Percentiles rank a stretch among this genome's conserved stretches.
These are phyloP conservation scores for Penicillium cinerascens DNA, from an alignment of 495 filamentous ascomycete species.

Conservation along the genomic window DNA sequence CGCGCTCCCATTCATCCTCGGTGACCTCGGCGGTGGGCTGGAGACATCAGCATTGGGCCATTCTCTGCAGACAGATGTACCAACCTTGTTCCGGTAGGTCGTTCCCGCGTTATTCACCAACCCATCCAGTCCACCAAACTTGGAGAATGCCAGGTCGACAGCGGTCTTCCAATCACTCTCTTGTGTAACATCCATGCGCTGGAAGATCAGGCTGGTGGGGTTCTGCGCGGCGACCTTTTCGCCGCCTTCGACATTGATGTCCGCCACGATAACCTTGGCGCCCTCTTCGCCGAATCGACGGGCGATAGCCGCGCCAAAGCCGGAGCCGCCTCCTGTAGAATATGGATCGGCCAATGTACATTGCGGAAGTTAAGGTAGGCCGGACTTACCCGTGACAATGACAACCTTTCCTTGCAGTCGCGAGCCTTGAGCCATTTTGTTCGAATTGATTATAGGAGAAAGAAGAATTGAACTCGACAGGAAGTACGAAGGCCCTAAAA, in stretches of 20 bases:
- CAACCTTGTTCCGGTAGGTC: slow-evolving; percentile 62
- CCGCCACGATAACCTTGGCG: slow-evolving; percentile 54
- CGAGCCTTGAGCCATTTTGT: slow-evolving; percentile 21
- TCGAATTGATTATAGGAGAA: background rate
- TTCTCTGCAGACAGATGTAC: background rate
- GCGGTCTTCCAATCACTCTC: slow-evolving; percentile 47
- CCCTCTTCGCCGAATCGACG: slow-evolving; percentile 56
- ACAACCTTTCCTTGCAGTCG: slow-evolving; percentile 83
- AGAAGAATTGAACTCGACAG: background rate
- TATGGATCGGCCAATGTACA: background rate
- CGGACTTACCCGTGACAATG: slow-evolving; percentile 70
- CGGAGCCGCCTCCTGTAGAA: slow-evolving; percentile 47
- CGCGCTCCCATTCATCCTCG: slow-evolving; percentile 62
- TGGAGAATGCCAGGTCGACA: slow-evolving; percentile 42
- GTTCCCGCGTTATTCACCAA: slow-evolving; percentile 71
- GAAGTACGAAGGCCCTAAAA: background rate
- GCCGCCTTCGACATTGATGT: slow-evolving; percentile 55
- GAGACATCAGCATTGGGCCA: background rate
- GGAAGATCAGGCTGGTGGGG: slow-evolving; percentile 40
- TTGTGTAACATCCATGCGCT: slow-evolving; percentile 50
- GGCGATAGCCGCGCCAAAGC: slow-evolving; percentile 58
- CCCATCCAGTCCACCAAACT: slow-evolving; percentile 53
- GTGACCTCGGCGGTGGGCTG: slow-evolving; percentile 59
- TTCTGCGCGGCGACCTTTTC: slow-evolving; percentile 41
- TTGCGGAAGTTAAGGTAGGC: background rate